Evolutionary conservation across 805 yeast species (phyloP), one percentile per base, ranked within the genome.

Genomic region (Saccharomyces jurei): DNA sequence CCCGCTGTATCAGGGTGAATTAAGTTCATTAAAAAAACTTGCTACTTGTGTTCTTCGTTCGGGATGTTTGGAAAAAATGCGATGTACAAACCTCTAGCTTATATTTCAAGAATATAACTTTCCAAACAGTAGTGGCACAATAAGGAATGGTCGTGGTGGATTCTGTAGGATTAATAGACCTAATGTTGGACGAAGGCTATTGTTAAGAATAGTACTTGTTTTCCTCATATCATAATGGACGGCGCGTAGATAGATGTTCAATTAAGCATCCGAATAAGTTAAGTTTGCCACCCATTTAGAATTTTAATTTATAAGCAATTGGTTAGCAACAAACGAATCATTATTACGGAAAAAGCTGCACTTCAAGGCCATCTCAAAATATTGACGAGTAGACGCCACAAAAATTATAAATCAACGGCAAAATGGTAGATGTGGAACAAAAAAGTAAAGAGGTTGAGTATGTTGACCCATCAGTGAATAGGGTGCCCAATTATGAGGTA

Each of bases 401-500:
- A 13, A 32, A 26, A 49, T 11, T 17, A 28, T 11, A 49, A 22
- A 30, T 49, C 30, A 44, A 41, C 49, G 44, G 25, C 32, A 25
- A 50, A 57, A 27, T 27, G 31, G 32, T 46, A 36, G 53, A 50
- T 2, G 47, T 41, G 32, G 46, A 52, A 29, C 50, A 53, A 28
- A 65, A 61, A 17, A 57, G 56, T 3, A 67, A 66, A 21, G 68
- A 63, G 31, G 55, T 59, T 2, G 54, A 58, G 6, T 58, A 60
- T 48, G 58, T 56, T 6, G 71, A 68, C 31, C 66, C 70, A 31
- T 53, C 59, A 22, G 66, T 69, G 14, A 65, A 61, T 46, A 78
- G 80, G 62, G 80, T 89, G 28, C 98, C 98, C 29, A 90, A 91
- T 68, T 86, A 87, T 72, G 78, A 77, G 61, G 80, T 91, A 41